These are phyloP conservation scores for Dryas integrifolia DNA, from an alignment of 331 rosid genomes.

Conservation along the genomic window DNA sequence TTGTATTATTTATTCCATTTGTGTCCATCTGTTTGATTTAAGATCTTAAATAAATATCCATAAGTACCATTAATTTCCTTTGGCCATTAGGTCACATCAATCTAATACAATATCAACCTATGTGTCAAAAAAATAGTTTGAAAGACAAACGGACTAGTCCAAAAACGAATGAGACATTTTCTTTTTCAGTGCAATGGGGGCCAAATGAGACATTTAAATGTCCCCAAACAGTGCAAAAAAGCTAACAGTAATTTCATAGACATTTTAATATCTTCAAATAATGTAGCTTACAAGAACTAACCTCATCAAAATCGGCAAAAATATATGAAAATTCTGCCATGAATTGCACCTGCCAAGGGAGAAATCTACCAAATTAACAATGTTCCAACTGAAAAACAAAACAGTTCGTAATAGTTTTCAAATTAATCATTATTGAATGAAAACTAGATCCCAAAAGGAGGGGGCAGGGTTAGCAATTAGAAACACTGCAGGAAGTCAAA, in stretches of 20 bases:
- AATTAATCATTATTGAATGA: no score
- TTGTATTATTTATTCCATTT: no score
- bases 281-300: constrained; percentile 31
- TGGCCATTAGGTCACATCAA: no score
- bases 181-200: no score
- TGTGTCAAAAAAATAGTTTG: no score
- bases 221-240: constrained; percentile 5
- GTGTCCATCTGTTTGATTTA: no score
- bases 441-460: no score
- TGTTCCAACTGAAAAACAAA: constrained; percentile 5
- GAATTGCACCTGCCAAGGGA: constrained; percentile 73
- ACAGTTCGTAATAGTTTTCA: not conserved
- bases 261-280: constrained; percentile 12
- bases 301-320: constrained; percentile 84
- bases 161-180: not conserved
- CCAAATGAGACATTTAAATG: not conserved
- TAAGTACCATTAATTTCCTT: no score
- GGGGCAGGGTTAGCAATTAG: no score
- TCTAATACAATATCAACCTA: no score
- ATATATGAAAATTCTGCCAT: constrained; percentile 82
- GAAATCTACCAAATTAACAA: constrained; percentile 23
- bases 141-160: not conserved
- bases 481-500: not conserved
- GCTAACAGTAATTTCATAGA: constrained; percentile 12
- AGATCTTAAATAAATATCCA: no score